Percentiles rank a stretch among this genome's conserved stretches.
Conservation (phyloP, 208 protist species). For the Wallacemonas sp. region DNA sequence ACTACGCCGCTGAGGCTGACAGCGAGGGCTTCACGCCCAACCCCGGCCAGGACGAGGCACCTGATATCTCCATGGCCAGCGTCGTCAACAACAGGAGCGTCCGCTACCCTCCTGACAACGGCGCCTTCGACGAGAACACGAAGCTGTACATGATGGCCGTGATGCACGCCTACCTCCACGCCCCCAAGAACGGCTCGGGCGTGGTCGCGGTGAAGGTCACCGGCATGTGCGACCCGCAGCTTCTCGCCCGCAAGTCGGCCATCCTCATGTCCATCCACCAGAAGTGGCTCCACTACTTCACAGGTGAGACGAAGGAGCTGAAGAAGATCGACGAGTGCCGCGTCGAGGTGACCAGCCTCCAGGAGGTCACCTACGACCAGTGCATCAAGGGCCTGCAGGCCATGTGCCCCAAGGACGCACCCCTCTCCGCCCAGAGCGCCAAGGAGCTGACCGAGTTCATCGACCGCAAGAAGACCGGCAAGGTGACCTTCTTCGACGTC, state of each 20-base stretch:
- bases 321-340: slow-evolving; percentile 88
- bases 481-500: slow-evolving; percentile 77
- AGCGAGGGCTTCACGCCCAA: slow-evolving; percentile 63
- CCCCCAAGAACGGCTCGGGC: slow-evolving; percentile 53
- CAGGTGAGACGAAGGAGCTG: slow-evolving; percentile 42
- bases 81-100: slow-evolving; percentile 63
- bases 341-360: slow-evolving; percentile 58
- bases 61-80: slow-evolving; percentile 69
- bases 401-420: slow-evolving; percentile 24
- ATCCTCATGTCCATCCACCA: slow-evolving; percentile 88
- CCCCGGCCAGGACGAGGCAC: slow-evolving; percentile 51
- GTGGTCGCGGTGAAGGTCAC: slow-evolving; percentile 92
- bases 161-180: slow-evolving; percentile 81
- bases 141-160: slow-evolving; percentile 93
- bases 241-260: slow-evolving; percentile 87
- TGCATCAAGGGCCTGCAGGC: slow-evolving; percentile 53
- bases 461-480: slow-evolving; percentile 69
- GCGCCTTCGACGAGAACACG: slow-evolving; percentile 89
- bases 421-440: slow-evolving; percentile 54
- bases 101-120: slow-evolving; percentile 66
- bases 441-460: slow-evolving; percentile 57
- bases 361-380: slow-evolving; percentile 69
- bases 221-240: slow-evolving; percentile 90
- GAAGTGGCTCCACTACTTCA: slow-evolving; percentile 82
- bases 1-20: slow-evolving; percentile 95